Base-by-base conservation (phyloP, 352 stramenopile species). In the Aphanomyces astaci region DNA sequence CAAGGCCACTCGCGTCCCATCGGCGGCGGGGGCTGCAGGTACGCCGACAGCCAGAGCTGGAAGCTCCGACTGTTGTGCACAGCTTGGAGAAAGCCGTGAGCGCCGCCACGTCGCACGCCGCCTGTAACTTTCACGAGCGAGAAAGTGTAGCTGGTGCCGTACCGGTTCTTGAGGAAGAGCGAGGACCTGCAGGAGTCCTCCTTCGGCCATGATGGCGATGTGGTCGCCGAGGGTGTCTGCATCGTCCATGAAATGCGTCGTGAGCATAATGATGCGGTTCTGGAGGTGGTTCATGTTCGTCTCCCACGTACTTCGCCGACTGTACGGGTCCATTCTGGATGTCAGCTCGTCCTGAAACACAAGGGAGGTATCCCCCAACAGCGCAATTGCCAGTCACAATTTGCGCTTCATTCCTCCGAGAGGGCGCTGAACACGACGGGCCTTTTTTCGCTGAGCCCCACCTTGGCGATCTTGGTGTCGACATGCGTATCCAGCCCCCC, bases 361-460 rank as follows among this genome's bases (percentile, higher is more conserved):
- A 7, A 69, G 33, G 25, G 89, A 87, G 60, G 68, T 76, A 63
- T 89, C 83, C 28, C 92, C 92, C 64, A 92, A 88, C 53, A 98
- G 84, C 15, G 89, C 86, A 63, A 97, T 97, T 32, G 86, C 90
- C 17, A 97, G 76, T 59, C 68, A 88, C 9, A 98, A 71, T 63
- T 97, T 96, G 55, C 91, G 78, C 72, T 98, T 97, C 87, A 89
- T 82, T 28, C 87, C 87, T 25, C 87, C 84, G 83, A 92, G 19
- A 92, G 72, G 24, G 77, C 75, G 31, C 77, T 63, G 0, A 82
- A 71, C 22, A 69, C 46, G 4, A 88, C 76, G 7, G 75, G 63
- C 5, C 77, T 75, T 71, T 98, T 98, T 54, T 97, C 89, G 0
- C 65, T 80, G 10, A 98, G 76, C 1, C 90, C 94, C 15, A 98